Base-by-base conservation (phyloP, 2,329 filamentous ascomycete genomes). In the Botryotinia narcissicola region DNA sequence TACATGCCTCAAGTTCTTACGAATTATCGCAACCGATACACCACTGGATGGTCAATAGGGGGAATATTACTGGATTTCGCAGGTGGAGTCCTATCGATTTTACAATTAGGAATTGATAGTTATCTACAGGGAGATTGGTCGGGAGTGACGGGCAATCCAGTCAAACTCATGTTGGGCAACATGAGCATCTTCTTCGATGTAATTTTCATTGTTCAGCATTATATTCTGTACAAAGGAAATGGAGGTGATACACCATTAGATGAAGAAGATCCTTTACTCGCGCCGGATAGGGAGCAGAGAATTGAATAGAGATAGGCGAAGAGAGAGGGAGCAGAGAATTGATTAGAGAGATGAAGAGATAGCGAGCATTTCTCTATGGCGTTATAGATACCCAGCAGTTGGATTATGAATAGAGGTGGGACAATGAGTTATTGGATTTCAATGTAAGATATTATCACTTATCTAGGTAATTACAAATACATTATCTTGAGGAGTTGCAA, bases 121-220 rank as follows among this genome's bases (percentile, higher is more conserved):
- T 93, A 91, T 74, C 84, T 97, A 54, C 91, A 96, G 82, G 87
- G 87, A 72, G 94, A 97, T 84, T 98, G 95, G 95, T 92, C 91
- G 66, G 96, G 95, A 35, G 86, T 98, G 73, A 94, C 91, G 0
- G 95, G 95, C 1, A 98, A 98, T 81, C 93, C 94, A 0, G 91
- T 96, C 78, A 99, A 98, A 84, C 90, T 98, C 74, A 90, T 91
- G 4, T 86, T 98, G 60, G 92, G 93, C 22, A 95, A 97, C 80
- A 89, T 97, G 63, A 94, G 91, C 73, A 91, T 98, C 78, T 81
- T 93, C 3, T 98, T 97, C 81, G 95, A 98, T 81, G 76, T 92
- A 46, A 85, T 97, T 67, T 98, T 98, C 81, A 91, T 98, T 70
- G 80, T 88, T 7, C 96, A 99, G 84, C 96, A 98, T 83, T 98